These are phyloP conservation scores for Vitis hybrid DNA, from an alignment of 177 flowering plant species.

Conservation along the genomic window DNA sequence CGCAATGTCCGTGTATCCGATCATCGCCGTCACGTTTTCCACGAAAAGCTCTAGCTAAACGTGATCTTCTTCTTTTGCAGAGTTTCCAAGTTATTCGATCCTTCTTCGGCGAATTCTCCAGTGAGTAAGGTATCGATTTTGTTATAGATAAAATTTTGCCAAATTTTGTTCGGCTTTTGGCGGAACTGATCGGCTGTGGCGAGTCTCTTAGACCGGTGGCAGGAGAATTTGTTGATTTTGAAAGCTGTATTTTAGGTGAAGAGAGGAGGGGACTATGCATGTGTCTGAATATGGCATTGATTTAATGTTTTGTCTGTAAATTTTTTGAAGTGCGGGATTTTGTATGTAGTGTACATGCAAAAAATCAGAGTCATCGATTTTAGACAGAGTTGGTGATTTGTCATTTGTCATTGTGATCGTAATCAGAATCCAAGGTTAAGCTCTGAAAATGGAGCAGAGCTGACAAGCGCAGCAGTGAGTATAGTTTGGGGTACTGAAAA, in stretches of 20 bases:
- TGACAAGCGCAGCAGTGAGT: background rate
- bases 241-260: background rate
- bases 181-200: background rate
- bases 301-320: background rate
- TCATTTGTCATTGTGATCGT: background rate
- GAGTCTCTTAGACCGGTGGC: background rate
- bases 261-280: background rate
- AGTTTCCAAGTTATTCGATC: conserved; percentile 7
- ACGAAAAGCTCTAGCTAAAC: conserved; percentile 37
- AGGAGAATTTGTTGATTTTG: background rate
- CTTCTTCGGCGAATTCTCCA: conserved; percentile 1
- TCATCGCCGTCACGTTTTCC: conserved; percentile 60
- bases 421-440: conserved; percentile 1
- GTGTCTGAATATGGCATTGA: background rate
- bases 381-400: background rate
- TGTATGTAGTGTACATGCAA: background rate
- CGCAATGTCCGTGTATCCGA: conserved; percentile 34
- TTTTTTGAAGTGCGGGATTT: background rate
- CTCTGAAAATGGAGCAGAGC: conserved; percentile 18
- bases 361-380: background rate
- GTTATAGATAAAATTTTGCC: background rate
- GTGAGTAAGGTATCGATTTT: conserved; percentile 8
- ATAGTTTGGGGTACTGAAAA: background rate
- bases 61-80: background rate
- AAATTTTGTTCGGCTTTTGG: background rate